Evolutionary conservation across 345 rosid species (phyloP).

Genomic region (Reutealis trisperma): DNA sequence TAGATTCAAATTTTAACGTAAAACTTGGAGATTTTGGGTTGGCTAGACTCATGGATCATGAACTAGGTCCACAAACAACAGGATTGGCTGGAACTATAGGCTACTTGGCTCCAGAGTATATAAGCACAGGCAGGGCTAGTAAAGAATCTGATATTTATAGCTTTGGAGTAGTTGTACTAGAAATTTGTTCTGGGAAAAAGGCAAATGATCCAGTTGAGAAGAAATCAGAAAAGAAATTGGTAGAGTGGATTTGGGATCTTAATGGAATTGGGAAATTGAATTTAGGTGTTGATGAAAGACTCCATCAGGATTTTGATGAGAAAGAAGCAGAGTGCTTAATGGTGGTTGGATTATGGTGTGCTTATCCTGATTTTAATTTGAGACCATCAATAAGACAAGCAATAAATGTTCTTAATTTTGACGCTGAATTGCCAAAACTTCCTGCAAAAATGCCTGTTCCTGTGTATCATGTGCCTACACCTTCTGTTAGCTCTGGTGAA

Average conservation of each 20-base stretch:
- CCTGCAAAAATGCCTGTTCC: conserved; percentile 49
- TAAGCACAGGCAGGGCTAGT: conserved; percentile 37
- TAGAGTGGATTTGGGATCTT: conserved; percentile 53
- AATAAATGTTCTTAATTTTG: conserved; percentile 50
- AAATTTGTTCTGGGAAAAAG: conserved; percentile 11
- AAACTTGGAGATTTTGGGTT: conserved; percentile 71
- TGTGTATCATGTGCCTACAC: conserved; percentile 20
- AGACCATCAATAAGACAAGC: conserved; percentile 58
- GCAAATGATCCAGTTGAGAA: conserved; percentile 31
- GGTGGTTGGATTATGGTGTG: conserved; percentile 60
- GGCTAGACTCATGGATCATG: conserved; percentile 30
- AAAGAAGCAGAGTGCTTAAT: conserved; percentile 40
- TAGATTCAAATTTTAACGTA: conserved; percentile 44
- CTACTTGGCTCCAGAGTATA: conserved; percentile 56
- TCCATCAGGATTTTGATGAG: conserved; percentile 39
- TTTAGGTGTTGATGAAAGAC: conserved; percentile 38
- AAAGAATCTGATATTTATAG: no score
- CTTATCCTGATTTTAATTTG: conserved; percentile 47
- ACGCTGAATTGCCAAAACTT: conserved; percentile 44
- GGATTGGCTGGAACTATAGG: conserved; percentile 54
- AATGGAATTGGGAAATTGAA: conserved; percentile 37
- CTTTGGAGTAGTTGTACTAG: no score
- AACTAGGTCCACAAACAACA: conserved; percentile 34
- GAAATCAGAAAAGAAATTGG: conserved; percentile 30
- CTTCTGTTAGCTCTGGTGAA: conserved; percentile 24